A percentile compares a stretch with the other conserved stretches of the same genome.
Conservation (phyloP, 352 stramenopile species). For the Pelagophyceae sp. region DNA sequence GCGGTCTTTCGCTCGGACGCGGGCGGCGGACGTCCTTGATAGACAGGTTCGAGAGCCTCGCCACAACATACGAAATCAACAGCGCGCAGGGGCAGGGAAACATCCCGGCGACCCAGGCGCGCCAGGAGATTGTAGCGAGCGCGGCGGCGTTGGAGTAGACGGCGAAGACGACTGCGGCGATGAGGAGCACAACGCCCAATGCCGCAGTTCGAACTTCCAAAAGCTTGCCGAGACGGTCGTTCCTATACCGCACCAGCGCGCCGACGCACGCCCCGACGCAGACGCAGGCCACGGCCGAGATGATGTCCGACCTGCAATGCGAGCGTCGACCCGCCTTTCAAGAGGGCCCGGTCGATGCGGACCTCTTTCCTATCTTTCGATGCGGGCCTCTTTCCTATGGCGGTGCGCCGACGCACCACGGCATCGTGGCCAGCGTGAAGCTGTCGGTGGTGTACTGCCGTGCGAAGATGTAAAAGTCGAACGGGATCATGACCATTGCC, state of each 20-base stretch:
- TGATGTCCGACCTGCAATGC: too few relatives aligned
- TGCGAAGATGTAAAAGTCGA: conserved; percentile 1
- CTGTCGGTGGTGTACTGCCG: background rate
- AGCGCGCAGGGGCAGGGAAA: background rate
- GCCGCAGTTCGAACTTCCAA: background rate
- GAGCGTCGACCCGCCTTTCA: too few relatives aligned
- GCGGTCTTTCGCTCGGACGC: too few relatives aligned
- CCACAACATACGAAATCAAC: background rate
- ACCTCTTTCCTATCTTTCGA: too few relatives aligned
- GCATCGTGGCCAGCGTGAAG: background rate
- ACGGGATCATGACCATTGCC: background rate
- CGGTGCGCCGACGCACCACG: too few relatives aligned
- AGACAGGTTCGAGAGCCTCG: background rate
- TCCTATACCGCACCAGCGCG: background rate
- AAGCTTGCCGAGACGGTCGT: background rate
- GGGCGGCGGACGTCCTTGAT: too few relatives aligned
- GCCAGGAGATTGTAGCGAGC: background rate
- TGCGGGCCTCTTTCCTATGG: too few relatives aligned
- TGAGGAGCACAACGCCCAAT: background rate
- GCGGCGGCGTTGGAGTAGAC: background rate
- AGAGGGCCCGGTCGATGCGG: too few relatives aligned
- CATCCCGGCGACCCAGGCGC: background rate
- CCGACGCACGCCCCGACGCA: background rate
- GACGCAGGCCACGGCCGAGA: background rate
- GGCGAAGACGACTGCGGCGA: background rate